Evolutionary conservation across 352 stramenopile species (phyloP).

Genomic region (Globisporangium camurandrum): DNA sequence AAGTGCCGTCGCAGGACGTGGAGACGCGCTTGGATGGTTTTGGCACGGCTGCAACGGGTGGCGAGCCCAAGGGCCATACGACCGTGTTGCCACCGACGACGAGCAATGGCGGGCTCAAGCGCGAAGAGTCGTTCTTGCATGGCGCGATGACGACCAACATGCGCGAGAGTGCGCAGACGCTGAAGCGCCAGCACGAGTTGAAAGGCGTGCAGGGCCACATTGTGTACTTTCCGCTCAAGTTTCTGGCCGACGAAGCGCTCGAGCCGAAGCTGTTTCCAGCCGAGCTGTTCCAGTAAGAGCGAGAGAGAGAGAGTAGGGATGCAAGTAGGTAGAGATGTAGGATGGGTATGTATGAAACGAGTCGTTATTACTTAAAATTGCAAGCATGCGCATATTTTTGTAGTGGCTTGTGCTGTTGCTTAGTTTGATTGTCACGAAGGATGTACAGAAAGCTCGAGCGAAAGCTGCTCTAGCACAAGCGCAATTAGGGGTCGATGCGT

Average conservation of each 20-base stretch:
- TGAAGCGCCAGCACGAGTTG: constrained; percentile 56
- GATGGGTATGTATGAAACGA: too few relatives aligned
- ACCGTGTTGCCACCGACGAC: not conserved
- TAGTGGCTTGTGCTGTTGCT: too few relatives aligned
- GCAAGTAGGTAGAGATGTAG: too few relatives aligned
- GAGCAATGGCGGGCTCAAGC: not conserved
- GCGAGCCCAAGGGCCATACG: not conserved
- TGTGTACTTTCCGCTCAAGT: constrained; percentile 85
- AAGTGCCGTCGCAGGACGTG: constrained; percentile 10
- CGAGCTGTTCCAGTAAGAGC: constrained; percentile 70
- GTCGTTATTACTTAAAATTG: too few relatives aligned
- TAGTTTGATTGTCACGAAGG: too few relatives aligned
- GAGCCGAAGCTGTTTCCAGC: constrained; percentile 73
- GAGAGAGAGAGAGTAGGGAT: not conserved
- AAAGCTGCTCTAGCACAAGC: too few relatives aligned
- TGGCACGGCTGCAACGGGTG: not conserved
- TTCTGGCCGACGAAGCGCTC: constrained; percentile 69
- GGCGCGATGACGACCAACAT: constrained; percentile 64
- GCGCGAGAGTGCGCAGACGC: constrained; percentile 54
- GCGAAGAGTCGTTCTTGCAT: constrained; percentile 35
- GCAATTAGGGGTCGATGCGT: too few relatives aligned
- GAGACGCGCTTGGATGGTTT: constrained; percentile 2
- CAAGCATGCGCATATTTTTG: too few relatives aligned
- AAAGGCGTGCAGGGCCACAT: constrained; percentile 67
- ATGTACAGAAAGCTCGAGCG: too few relatives aligned